Percentiles rank a stretch among this genome's conserved stretches.
phyloP scores from a whole-genome alignment of 2,329 filamentous ascomycete genomes.

The Penicillium sp. region DNA sequence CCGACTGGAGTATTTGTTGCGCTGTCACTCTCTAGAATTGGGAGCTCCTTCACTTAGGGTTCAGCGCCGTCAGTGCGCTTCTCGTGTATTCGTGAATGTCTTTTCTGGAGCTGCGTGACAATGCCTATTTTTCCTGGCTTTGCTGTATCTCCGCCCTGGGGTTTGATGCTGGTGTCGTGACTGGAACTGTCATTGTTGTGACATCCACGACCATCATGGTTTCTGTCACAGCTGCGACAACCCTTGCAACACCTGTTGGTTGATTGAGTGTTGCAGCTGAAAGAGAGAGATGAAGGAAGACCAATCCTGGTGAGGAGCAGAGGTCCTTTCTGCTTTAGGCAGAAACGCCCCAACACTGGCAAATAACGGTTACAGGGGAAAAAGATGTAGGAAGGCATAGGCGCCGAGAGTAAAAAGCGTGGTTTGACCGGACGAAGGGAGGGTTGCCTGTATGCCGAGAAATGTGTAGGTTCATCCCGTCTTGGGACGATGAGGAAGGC shows the following conservation, averaged over 20 bases:
- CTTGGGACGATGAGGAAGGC: neutral
- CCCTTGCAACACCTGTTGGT: neutral
- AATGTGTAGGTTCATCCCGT: neutral
- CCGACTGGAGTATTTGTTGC: conserved; percentile 17
- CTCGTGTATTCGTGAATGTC: neutral
- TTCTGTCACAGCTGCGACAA: neutral
- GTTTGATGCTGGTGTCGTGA: neutral
- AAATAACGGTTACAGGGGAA: neutral
- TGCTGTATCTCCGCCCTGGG: neutral
- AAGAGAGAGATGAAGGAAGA: neutral
- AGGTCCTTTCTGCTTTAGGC: neutral
- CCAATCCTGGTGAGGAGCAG: neutral
- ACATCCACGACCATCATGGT: no score
- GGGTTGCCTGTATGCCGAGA: neutral
- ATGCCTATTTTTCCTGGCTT: neutral
- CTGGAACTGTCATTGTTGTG: neutral
- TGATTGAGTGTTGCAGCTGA: neutral
- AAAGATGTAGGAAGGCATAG: neutral
- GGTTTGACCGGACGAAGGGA: neutral
- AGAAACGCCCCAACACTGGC: neutral
- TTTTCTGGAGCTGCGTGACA: neutral
- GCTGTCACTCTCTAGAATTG: conserved; percentile 15
- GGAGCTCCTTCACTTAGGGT: neutral
- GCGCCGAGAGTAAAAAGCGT: neutral
- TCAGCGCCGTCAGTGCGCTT: neutral